Base-by-base conservation (phyloP, 2,329 filamentous ascomycete genomes). In the Pseudophaeomoniella oleicola region DNA sequence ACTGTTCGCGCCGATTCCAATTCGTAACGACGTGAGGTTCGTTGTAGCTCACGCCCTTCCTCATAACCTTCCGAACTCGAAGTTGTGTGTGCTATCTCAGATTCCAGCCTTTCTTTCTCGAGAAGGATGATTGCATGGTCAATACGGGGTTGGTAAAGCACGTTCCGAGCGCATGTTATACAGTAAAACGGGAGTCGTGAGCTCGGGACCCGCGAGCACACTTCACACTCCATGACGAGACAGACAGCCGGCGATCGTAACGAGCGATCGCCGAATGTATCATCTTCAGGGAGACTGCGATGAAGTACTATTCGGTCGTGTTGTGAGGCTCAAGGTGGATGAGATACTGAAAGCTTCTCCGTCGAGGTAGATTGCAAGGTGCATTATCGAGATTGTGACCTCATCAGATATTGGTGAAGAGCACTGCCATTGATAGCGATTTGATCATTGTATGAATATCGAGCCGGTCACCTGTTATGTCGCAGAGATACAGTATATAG, bases 81-180 rank as follows among this genome's bases (percentile, higher is more conserved):
- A 6, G 15, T 6, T 12, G 16, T n/a, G 4, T 10, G 14, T 34
- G 15, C 18, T 12, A 80, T 67, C 44, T 70, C 60, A 34, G 45
- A 47, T 5, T 47, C 50, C 22, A 59, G 40, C 14, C 54, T 50
- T 43, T 81, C 78, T 44, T 71, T 79, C 49, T 81, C 72, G 9
- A 84, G 60, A 36, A 83, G 62, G 19, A 71, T 55, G 39, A 63
- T 63, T 37, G 75, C 67, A 45, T 72, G 66, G 42, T 73, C 69
- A 41, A 84, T 53, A 33, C 80, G 76, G 16, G 65, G 58, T 22
- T 73, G 69, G 53, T 85, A 85, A 18, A 84, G 63, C 36, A 62
- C 60, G 48, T 79, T 84, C 36, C 79, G 71, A 33, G 75, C 78
- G 59, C 84, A 81, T 34, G 78, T 71, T 16, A 71, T 63, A 53